Conservation (phyloP, 2,329 filamentous ascomycete genomes). For the Pseudocercospora eumusae region DNA sequence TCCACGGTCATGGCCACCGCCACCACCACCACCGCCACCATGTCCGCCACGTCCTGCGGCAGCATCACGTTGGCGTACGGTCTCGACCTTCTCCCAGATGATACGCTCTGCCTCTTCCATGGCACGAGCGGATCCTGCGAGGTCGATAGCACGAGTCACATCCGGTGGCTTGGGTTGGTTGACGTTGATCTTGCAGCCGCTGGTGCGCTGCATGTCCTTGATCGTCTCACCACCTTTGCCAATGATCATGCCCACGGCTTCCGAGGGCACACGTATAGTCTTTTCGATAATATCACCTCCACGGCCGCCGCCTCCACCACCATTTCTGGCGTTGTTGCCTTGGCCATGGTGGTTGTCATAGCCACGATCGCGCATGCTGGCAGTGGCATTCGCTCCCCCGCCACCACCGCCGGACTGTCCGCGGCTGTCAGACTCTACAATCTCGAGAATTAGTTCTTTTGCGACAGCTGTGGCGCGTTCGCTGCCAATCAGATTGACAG, state of each 20-base stretch:
- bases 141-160: slow-evolving; percentile 79
- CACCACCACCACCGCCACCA: slow-evolving; percentile 31
- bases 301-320: slow-evolving; percentile 44
- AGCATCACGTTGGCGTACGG: slow-evolving; percentile 63
- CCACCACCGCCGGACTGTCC: slow-evolving; percentile 41
- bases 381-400: slow-evolving; percentile 30
- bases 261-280: slow-evolving; percentile 80
- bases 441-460: slow-evolving; percentile 87
- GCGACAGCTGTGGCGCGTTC: slow-evolving; percentile 72
- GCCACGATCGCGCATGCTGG: slow-evolving; percentile 35
- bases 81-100: slow-evolving; percentile 90
- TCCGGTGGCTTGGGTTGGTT: slow-evolving; percentile 78
- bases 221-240: slow-evolving; percentile 92
- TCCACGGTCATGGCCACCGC: slow-evolving; percentile 31
- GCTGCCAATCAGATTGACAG: slow-evolving; percentile 85
- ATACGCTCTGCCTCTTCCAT: slow-evolving; percentile 79
- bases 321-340: slow-evolving; percentile 41
- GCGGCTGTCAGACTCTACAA: slow-evolving; percentile 82
- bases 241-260: slow-evolving; percentile 95
- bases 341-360: slow-evolving; percentile 31
- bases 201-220: slow-evolving; percentile 84
- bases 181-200: slow-evolving; percentile 93
- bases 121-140: slow-evolving; percentile 74
- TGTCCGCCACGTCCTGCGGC: slow-evolving; percentile 38
- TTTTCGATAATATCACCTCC: slow-evolving; percentile 67